Percentiles rank a stretch among this genome's conserved stretches.
Evolutionary conservation across 2,329 filamentous ascomycete genomes (phyloP).

Genomic region (Plectosphaerella plurivora): DNA sequence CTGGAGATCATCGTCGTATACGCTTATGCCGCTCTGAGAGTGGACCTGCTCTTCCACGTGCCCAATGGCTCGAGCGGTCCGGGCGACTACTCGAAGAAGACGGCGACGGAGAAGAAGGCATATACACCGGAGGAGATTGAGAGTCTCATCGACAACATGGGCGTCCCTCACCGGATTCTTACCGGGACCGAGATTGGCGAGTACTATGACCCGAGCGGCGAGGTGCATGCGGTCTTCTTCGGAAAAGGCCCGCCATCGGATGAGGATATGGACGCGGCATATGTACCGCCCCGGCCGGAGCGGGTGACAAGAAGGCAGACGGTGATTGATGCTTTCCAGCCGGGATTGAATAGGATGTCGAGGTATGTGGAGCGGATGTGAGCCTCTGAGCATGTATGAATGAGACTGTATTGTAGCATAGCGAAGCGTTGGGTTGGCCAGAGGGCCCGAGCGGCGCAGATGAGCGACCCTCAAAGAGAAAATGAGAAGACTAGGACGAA

Average conservation of each 20-base stretch:
- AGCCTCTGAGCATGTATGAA: neutral
- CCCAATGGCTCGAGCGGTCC: slow-evolving; percentile 21
- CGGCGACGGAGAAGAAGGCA: slow-evolving; percentile 35
- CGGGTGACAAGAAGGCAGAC: slow-evolving; percentile 9
- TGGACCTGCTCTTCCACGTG: slow-evolving; percentile 23
- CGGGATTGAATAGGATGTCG: neutral
- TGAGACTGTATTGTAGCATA: neutral
- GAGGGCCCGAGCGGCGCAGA: too few relatives aligned
- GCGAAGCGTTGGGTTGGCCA: neutral
- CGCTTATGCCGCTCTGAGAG: slow-evolving; percentile 19
- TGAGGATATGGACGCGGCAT: neutral
- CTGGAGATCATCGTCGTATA: slow-evolving; percentile 23
- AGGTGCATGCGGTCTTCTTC: slow-evolving; percentile 11
- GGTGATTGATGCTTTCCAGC: slow-evolving; percentile 7
- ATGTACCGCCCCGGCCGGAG: slow-evolving; percentile 6
- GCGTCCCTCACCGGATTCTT: slow-evolving; percentile 13
- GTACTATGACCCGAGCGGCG: slow-evolving; percentile 6
- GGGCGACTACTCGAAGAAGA: slow-evolving; percentile 30
- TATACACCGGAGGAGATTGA: slow-evolving; percentile 13
- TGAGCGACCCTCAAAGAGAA: too few relatives aligned
- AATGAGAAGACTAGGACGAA: neutral
- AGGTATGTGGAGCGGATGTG: neutral
- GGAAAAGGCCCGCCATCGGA: neutral
- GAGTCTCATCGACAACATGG: slow-evolving; percentile 5
- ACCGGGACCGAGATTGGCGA: neutral